Conservation (phyloP, 345 rosid genomes). For the Odontarrhena argentea region DNA sequence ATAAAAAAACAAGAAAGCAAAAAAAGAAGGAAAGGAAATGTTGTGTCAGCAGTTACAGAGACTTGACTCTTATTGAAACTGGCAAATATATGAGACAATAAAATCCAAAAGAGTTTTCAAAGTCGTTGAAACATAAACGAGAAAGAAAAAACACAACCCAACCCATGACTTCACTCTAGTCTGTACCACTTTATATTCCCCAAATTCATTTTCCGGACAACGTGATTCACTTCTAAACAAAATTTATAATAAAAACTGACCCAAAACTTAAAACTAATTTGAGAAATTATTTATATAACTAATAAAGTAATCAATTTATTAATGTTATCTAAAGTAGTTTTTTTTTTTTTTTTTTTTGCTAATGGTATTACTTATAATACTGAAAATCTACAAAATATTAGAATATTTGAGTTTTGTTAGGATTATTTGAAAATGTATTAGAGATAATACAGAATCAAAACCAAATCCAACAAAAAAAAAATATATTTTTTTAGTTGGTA, state of each 20-base stretch:
- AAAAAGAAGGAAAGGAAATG: conserved; percentile 28
- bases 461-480: too few relatives aligned
- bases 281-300: neutral
- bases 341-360: neutral
- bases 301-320: neutral
- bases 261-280: neutral
- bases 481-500: too few relatives aligned
- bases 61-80: conserved; percentile 38
- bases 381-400: neutral
- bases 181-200: conserved; percentile 25
- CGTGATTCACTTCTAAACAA: conserved; percentile 1
- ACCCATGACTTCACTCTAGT: conserved; percentile 27
- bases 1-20: conserved; percentile 27
- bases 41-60: conserved; percentile 42
- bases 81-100: conserved; percentile 36
- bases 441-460: too few relatives aligned
- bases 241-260: neutral
- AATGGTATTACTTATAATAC: too few relatives aligned
- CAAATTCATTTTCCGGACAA: neutral
- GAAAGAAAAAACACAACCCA: conserved; percentile 10
- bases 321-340: neutral
- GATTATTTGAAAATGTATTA: too few relatives aligned
- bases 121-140: conserved; percentile 33
- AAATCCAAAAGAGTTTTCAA: conserved; percentile 44
- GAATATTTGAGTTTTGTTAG: neutral